phyloP scores from a whole-genome alignment of 202 grass and related monocot genomes.

The Musa balbisiana region DNA sequence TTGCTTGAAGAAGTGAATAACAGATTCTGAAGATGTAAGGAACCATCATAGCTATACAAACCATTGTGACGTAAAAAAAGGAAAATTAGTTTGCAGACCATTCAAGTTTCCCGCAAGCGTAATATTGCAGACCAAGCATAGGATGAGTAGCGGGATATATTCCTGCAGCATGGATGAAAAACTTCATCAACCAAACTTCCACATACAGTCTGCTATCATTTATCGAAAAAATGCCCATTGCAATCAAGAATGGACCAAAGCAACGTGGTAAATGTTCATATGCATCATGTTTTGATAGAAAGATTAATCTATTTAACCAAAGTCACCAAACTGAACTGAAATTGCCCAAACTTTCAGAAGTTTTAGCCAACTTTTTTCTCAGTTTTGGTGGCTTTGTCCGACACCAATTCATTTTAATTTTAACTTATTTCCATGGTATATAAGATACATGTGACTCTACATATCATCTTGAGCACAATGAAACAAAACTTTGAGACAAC shows the following conservation, averaged over 20 bases:
- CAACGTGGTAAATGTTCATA: background rate
- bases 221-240: background rate
- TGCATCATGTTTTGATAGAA: no score
- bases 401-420: background rate
- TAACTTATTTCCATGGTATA: background rate
- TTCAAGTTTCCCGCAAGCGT: constrained; percentile 78
- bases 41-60: background rate
- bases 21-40: background rate
- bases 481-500: background rate
- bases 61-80: background rate
- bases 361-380: no score
- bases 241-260: background rate
- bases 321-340: background rate
- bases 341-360: background rate
- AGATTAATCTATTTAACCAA: no score
- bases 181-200: constrained; percentile 24
- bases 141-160: constrained; percentile 79
- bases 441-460: background rate
- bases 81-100: constrained; percentile 34
- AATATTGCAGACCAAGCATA: constrained; percentile 73
- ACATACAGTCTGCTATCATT: background rate
- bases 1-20: background rate
- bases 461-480: background rate
- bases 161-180: constrained; percentile 31
- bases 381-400: no score